Evolutionary conservation across 179 eudicot species (phyloP).

Genomic region (Heliamphora pulchella): DNA sequence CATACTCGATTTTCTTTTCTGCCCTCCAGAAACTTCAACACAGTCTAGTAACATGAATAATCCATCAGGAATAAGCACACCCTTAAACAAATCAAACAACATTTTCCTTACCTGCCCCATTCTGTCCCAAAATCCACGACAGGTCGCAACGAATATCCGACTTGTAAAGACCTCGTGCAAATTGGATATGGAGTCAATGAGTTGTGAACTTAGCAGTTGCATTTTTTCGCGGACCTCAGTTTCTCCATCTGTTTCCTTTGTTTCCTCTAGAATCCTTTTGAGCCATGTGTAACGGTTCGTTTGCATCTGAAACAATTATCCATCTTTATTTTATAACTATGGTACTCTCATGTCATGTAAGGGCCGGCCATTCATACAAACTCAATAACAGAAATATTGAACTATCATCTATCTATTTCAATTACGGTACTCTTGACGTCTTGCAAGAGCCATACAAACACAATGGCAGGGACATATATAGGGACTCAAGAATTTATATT

Average conservation of each 20-base stretch:
- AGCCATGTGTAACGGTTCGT: conserved; percentile 60
- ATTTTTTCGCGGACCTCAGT: conserved; percentile 70
- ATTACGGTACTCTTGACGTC: neutral
- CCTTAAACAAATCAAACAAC: neutral
- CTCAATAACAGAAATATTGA: too few species aligned
- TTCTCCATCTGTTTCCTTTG: conserved; percentile 74
- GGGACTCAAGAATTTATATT: too few species aligned
- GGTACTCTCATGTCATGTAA: neutral
- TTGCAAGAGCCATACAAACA: neutral
- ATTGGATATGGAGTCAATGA: conserved; percentile 58
- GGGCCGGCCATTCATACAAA: too few species aligned
- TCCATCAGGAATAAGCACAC: conserved; percentile 13
- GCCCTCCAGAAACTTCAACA: conserved; percentile 72
- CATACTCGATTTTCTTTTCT: conserved; percentile 79
- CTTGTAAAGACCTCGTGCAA: conserved; percentile 66
- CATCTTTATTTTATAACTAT: neutral
- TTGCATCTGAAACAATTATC: conserved; percentile 39
- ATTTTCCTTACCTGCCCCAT: conserved; percentile 68
- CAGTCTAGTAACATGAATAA: conserved; percentile 33
- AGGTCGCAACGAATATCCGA: conserved; percentile 57
- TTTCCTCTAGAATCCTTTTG: conserved; percentile 70
- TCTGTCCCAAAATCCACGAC: conserved; percentile 79
- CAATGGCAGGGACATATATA: neutral
- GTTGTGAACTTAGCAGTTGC: conserved; percentile 55
- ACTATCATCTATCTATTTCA: too few species aligned